Evolutionary conservation across 441 rosid genomes (phyloP).

Genomic region (Erodium trifolium): DNA sequence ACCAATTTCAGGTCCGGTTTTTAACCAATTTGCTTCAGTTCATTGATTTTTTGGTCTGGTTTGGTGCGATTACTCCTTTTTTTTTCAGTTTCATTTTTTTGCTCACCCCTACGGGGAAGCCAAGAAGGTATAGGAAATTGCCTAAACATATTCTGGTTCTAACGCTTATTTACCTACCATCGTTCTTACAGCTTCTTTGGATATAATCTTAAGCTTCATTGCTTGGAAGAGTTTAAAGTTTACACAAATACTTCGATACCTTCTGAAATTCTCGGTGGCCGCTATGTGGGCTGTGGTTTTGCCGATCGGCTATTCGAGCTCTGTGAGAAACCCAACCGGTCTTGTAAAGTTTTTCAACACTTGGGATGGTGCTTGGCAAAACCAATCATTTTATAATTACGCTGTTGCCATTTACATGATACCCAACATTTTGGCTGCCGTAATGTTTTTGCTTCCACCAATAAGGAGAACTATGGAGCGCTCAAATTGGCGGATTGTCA

Average conservation of each 20-base stretch:
- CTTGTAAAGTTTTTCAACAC: conserved; percentile 55
- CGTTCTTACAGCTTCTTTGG: conserved; percentile 61
- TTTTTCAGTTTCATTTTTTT: no score
- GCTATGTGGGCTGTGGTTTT: conserved; percentile 80
- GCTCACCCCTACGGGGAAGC: no score
- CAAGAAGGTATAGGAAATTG: no score
- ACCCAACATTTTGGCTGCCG: conserved; percentile 73
- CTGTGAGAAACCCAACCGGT: conserved; percentile 71
- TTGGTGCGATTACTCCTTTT: no score
- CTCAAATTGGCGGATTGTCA: conserved; percentile 67
- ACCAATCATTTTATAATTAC: conserved; percentile 54
- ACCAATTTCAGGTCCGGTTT: no score
- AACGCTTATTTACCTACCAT: not conserved
- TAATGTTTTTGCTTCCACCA: conserved; percentile 71
- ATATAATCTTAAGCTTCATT: conserved; percentile 69
- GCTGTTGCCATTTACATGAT: conserved; percentile 76
- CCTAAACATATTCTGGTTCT: no score
- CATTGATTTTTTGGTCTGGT: no score
- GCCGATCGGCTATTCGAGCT: conserved; percentile 70
- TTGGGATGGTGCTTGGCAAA: conserved; percentile 64
- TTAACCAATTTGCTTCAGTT: no score
- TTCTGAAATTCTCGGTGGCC: conserved; percentile 71
- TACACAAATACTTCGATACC: conserved; percentile 70
- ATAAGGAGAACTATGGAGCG: conserved; percentile 77
- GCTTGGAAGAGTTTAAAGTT: conserved; percentile 88